These are phyloP conservation scores for Ajuga chamaepitys DNA, from an alignment of 257 asterid genomes.

Conservation along the genomic window DNA sequence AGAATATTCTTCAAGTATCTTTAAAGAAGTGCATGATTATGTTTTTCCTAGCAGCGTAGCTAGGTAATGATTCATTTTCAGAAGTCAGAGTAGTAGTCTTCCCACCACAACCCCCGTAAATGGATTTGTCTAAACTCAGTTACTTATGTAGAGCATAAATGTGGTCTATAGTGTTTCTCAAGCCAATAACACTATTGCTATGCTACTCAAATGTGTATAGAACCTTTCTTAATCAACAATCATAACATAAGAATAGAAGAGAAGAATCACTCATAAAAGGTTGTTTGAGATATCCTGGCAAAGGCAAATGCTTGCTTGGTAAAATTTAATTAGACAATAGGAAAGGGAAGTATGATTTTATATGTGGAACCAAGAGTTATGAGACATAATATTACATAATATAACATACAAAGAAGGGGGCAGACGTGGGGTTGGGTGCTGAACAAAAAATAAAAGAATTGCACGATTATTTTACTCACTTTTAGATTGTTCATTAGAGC, in stretches of 20 bases:
- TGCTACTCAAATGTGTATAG: background rate
- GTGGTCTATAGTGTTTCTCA: background rate
- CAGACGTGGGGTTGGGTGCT: background rate
- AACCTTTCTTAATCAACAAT: background rate
- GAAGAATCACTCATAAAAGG: background rate
- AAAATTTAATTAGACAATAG: background rate
- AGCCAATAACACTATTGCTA: background rate
- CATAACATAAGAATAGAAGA: background rate
- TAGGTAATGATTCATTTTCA: background rate
- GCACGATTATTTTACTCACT: background rate
- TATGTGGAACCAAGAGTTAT: too few species aligned
- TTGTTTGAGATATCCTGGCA: background rate
- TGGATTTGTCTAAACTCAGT: background rate
- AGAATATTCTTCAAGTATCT: background rate
- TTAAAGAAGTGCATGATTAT: background rate
- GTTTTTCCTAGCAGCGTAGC: background rate
- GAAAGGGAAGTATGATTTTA: background rate
- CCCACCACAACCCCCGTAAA: background rate
- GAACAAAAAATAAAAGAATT: background rate
- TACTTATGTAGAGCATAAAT: background rate
- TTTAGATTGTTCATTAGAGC: background rate
- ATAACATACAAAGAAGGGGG: too few species aligned
- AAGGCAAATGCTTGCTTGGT: background rate
- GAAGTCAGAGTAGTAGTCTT: background rate
- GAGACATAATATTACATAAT: background rate